These are phyloP conservation scores for Carex kokanica DNA, from an alignment of 176 grass and related monocot genomes.

Conservation along the genomic window DNA sequence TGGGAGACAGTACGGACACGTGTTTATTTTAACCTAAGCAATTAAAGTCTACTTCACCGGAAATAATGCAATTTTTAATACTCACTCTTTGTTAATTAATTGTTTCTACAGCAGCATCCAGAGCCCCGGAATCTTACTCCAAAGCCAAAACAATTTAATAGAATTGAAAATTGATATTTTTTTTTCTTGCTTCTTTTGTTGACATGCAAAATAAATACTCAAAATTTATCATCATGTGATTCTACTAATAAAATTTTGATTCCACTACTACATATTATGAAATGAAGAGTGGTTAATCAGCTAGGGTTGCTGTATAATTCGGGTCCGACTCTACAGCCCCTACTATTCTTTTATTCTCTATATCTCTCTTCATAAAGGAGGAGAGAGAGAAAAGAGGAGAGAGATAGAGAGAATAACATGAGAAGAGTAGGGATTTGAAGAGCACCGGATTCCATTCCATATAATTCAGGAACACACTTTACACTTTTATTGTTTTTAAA, in stretches of 20 bases:
- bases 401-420: too few relatives aligned
- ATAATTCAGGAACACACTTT: too few relatives aligned
- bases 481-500: too few relatives aligned
- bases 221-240: neutral
- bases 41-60: neutral
- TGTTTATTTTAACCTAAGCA: conserved; percentile 12
- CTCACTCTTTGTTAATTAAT: neutral
- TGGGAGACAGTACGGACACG: conserved; percentile 22
- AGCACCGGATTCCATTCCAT: too few relatives aligned
- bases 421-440: too few relatives aligned
- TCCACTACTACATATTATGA: too few relatives aligned
- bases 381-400: too few relatives aligned
- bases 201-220: neutral
- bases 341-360: too few relatives aligned
- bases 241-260: neutral
- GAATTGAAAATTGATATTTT: neutral
- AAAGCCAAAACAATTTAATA: neutral
- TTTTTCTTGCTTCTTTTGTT: neutral
- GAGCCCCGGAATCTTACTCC: neutral
- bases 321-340: too few relatives aligned
- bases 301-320: too few relatives aligned
- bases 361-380: too few relatives aligned
- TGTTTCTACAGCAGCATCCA: neutral
- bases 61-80: conserved; percentile 8
- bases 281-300: too few relatives aligned